Evolutionary conservation across 23 red algal genomes (phyloP), one percentile per base, ranked within the genome.

Genomic region (Gracilaria domingensis): DNA sequence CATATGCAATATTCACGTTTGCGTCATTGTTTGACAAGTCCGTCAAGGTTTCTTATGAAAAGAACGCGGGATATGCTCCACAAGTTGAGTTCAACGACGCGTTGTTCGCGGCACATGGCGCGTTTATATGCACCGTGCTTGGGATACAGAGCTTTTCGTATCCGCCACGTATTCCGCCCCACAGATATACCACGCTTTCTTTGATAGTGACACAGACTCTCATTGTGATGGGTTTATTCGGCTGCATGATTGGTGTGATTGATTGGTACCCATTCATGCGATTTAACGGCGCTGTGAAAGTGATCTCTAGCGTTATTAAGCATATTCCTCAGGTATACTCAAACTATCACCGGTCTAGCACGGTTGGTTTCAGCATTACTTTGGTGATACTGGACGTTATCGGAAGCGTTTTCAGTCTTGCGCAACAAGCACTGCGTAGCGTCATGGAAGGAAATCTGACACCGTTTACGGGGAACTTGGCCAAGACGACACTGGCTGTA

Each of bases 1-100:
- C 87, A 3, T 95, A 95, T 65, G 73, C 93, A 44, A 84, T 95
- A 28, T 95, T 78, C 81, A 95, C 87, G 17, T 81, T 83, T 33
- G 47, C 72, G 1, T 84, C 67, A 6, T 69, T 80, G 30, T 40
- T 70, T 54, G 53, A 81, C 38, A 53, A 13, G 14, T 30, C 51
- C 0, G 89, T 56, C 71, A 55, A 21, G 9, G 24, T 21, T 1
- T 78, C 67, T 23, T 86, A 83, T 42, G 20, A 91, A 29, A 75
- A 75, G 8, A 44, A 58, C 33, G 55, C 44, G 37, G 82, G 93
- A 4, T 77, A 54, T n/a, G 70, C 79, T 23, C 93, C 75, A 16
- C 93, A 95, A 23, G 79, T 95, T 4, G 82, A 87, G 55, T 21
- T 84, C 11, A 87, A 82, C 47, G 93, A 95, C 71, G 83, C 78